Base-by-base conservation (phyloP, 75 land plant genomes). In the Chamaecyparis obtusa region DNA sequence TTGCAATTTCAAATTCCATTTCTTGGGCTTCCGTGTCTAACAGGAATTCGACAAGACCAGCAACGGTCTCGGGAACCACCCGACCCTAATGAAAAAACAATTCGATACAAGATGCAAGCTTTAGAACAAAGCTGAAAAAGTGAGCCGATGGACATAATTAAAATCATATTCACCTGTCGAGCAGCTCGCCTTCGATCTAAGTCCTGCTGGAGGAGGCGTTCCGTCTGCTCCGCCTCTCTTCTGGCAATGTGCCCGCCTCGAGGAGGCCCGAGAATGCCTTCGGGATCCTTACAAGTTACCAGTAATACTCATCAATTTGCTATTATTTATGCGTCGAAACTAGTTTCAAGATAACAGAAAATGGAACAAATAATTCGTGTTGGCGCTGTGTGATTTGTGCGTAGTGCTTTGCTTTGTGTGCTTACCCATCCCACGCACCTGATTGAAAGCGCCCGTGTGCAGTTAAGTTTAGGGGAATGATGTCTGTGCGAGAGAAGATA, bases 1-100 rank as follows among this genome's bases (percentile, higher is more conserved):
- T 93, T 16, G 97, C 97, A 82, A 97, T 95, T 86, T 97, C 99
- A 77, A 89, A 88, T 86, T 97, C 97, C 67, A 97, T 89, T 75
- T 97, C 99, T 44, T 88, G 89, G 51, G 95, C 99, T 89, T 97
- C 97, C 13, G 99, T 96, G 30, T 93, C 92, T 32, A 97, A 92
- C 74, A 97, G 93, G 82, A 91, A 96, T 89, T 96, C 97, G 1
- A 95, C 87, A 84, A 97, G 83, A 64, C 88, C 97, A 7, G 84
- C 91, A 24, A 86, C 56, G 44, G 93, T 92, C 75, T 94, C 96
- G 55, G 99, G 99, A 46, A 93, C 91, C 35, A 94, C 94, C 64
- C 99, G 86, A 77, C 96, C 89, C 99, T 97, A 87, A 41, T 21
- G 0, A 19, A 39, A 79, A 33, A 37, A 79, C 27, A 5, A 39